Evolutionary conservation across 2,329 filamentous ascomycete genomes (phyloP).

Genomic region (Didymellaceae sp.): DNA sequence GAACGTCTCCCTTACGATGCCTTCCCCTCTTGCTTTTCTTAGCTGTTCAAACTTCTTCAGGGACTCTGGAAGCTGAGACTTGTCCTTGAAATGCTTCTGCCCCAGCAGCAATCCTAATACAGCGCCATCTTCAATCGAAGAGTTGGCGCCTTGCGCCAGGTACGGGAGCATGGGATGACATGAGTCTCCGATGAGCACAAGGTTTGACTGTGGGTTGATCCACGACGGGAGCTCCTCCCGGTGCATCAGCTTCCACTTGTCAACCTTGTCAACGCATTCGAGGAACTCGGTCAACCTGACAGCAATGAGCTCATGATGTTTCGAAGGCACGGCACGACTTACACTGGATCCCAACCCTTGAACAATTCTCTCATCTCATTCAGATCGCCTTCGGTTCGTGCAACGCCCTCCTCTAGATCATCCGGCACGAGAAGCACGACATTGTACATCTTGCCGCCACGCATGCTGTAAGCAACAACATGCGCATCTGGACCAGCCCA

Average conservation of each 20-base stretch:
- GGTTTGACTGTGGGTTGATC: conserved; percentile 58
- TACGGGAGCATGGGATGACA: conserved; percentile 47
- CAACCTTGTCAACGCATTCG: conserved; percentile 61
- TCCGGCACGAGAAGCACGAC: conserved; percentile 71
- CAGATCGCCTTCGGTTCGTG: conserved; percentile 59
- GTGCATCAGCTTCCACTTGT: conserved; percentile 75
- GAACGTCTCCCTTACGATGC: conserved; percentile 69
- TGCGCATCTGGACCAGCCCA: conserved; percentile 70
- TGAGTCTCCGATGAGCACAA: conserved; percentile 55
- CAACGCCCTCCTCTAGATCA: conserved; percentile 62
- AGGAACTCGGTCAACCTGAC: conserved; percentile 30
- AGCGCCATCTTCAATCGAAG: conserved; percentile 71
- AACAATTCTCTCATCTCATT: conserved; percentile 69
- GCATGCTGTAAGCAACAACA: conserved; percentile 67
- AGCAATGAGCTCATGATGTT: conserved; percentile 6
- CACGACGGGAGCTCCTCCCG: conserved; percentile 44
- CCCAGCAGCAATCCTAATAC: conserved; percentile 65
- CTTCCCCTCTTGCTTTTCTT: conserved; percentile 57
- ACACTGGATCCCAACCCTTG: conserved; percentile 68
- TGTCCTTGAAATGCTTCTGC: conserved; percentile 20
- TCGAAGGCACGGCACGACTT: conserved; percentile 45
- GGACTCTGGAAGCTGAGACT: conserved; percentile 43
- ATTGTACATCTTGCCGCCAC: conserved; percentile 66
- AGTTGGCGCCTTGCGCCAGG: conserved; percentile 62
- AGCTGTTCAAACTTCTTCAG: conserved; percentile 55